A percentile compares a stretch with the other conserved stretches of the same genome.
phyloP scores from a whole-genome alignment of 1,139 yeast species.

The Oligophagozyma castellii region DNA sequence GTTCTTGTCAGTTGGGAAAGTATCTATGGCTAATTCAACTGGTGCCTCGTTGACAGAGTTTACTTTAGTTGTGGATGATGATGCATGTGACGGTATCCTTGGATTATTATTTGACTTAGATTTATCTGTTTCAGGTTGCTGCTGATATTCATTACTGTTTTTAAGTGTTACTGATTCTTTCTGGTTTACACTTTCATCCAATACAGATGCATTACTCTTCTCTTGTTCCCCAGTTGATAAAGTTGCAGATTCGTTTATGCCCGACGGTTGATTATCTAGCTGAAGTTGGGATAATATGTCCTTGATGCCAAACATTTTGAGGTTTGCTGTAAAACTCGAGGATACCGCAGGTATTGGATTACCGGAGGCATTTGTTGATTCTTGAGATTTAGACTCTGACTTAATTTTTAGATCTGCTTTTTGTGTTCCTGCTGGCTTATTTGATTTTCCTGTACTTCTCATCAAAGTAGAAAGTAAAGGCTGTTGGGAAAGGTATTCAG shows the following conservation, averaged over 20 bases:
- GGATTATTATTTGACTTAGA: background rate
- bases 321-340: constrained; percentile 1
- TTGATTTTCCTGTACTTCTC: constrained; percentile 7
- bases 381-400: constrained; percentile 2
- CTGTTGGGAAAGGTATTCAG: constrained; percentile 14
- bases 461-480: constrained; percentile 16
- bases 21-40: constrained; percentile 9
- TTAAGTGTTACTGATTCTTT: background rate
- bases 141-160: background rate
- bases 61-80: background rate
- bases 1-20: constrained; percentile 12
- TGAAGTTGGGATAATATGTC: constrained; percentile 15
- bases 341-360: no score
- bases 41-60: constrained; percentile 3
- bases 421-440: constrained; percentile 2
- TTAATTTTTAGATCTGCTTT: constrained; percentile 1
- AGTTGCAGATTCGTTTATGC: background rate
- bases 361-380: constrained; percentile 1
- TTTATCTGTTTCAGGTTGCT: background rate
- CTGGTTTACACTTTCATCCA: constrained; percentile 1
- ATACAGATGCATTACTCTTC: constrained; percentile 1
- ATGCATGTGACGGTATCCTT: background rate
- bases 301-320: constrained; percentile 7
- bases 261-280: background rate
- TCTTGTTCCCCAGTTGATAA: background rate